phyloP scores from a whole-genome alignment of 2,329 filamentous ascomycete genomes.

The Hysterium pulicare region DNA sequence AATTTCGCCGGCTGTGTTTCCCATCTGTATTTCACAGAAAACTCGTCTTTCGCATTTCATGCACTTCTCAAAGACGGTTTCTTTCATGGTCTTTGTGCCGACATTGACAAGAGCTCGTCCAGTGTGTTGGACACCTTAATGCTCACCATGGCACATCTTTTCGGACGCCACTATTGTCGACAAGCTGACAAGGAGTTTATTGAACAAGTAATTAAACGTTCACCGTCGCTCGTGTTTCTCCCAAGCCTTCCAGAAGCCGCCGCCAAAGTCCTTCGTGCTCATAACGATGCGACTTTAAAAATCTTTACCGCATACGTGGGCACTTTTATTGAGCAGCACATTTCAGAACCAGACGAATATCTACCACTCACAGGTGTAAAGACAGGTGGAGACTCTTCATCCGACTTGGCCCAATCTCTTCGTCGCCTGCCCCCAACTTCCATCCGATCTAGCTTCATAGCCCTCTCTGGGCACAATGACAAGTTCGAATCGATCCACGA shows the following conservation, averaged over 20 bases:
- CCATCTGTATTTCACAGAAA: constrained; percentile 75
- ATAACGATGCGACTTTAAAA: constrained; percentile 63
- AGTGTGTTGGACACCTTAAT: constrained; percentile 58
- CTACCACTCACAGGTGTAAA: constrained; percentile 58
- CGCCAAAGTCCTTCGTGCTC: constrained; percentile 52
- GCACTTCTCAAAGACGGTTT: constrained; percentile 68
- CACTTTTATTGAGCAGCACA: constrained; percentile 65
- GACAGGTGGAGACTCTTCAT: constrained; percentile 38
- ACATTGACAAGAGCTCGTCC: constrained; percentile 51
- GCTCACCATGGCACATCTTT: constrained; percentile 68
- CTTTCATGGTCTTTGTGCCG: constrained; percentile 61
- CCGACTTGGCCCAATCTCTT: constrained; percentile 11
- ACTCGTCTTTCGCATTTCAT: constrained; percentile 73
- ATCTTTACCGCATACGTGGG: constrained; percentile 68
- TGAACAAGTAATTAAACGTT: constrained; percentile 51
- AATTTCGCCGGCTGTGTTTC: constrained; percentile 70
- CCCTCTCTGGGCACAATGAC: constrained; percentile 66
- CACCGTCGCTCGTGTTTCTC: constrained; percentile 64
- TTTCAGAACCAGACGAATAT: constrained; percentile 50
- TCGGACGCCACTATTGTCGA: constrained; percentile 57
- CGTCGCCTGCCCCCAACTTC: constrained; percentile 38
- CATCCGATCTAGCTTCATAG: constrained; percentile 66
- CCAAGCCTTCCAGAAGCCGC: constrained; percentile 59
- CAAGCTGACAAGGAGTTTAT: constrained; percentile 48
- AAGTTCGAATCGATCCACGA: constrained; percentile 63